Evolutionary conservation across 2,329 filamentous ascomycete species (phyloP), one percentile per base, ranked within the genome.

Genomic region (Dactylonectria estremocensis): DNA sequence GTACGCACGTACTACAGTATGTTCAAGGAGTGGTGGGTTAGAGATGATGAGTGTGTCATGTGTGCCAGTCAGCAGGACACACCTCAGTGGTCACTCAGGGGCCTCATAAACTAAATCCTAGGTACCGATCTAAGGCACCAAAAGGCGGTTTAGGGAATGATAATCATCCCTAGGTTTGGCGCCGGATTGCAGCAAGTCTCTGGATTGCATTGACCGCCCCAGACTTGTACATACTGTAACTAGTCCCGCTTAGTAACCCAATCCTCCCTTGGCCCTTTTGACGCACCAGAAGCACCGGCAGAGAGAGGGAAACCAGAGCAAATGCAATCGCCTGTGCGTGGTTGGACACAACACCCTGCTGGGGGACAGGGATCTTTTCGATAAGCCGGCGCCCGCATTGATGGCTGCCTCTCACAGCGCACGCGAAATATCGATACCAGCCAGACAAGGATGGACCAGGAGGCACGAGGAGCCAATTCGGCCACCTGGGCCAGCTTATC

Each of bases 371-470:
- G 24, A 28, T 28, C n/a, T 28, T 35, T 20, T 13, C 31, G 50
- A 53, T 53, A 37, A 52, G 50, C 50, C 14, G 14, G 6, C 40
- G 40, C 40, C 40, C 40, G 40, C 40, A 43, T n/a, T n/a, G n/a
- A 10, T 43, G n/a, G 40, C 40, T 14, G 40, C 16, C 14, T 43
- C 40, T 43, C 40, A n/a, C 14, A 43, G 40, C 40, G 16, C 40
- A 43, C 40, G n/a, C 14, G 40, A 43, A 14, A 14, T n/a, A 43
- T n/a, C 3, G 14, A n/a, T 43, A 43, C 40, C 40, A 40, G 37
- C 11, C 40, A 14, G 40, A 43, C 40, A 43, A n/a, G 40, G 1
- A 43, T 7, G 35, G 24, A 28, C n/a, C n/a, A 35, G 6, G 31
- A 35, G 31, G 6, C 6, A 5, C 35, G 10, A 37, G 35, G 40